phyloP scores from a whole-genome alignment of 1,284 basidiomycete genomes.

The Grifola frondosa region DNA sequence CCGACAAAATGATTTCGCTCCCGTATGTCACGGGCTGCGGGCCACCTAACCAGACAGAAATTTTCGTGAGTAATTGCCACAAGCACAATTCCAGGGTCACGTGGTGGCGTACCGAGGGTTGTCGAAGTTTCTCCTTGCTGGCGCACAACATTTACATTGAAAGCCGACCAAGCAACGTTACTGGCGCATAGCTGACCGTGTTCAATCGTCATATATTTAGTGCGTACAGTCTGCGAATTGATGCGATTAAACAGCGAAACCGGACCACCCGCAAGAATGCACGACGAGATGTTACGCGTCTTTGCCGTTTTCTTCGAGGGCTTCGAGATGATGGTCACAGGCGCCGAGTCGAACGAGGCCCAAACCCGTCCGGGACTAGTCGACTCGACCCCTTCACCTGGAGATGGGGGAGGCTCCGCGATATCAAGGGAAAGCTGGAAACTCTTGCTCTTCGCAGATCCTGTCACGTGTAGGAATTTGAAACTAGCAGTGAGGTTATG shows the following conservation, averaged over 20 bases:
- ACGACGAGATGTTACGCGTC: constrained; percentile 90
- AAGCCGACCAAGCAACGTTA: constrained; percentile 89
- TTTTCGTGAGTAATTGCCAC: constrained; percentile 36
- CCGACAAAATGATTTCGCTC: constrained; percentile 83
- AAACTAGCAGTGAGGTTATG: constrained; percentile 83
- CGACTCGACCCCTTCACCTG: constrained; percentile 51
- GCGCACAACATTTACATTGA: constrained; percentile 83
- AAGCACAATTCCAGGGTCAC: constrained; percentile 43
- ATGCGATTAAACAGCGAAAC: constrained; percentile 96
- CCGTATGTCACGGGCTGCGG: constrained; percentile 89
- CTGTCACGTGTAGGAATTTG: constrained; percentile 88
- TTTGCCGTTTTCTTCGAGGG: constrained; percentile 97
- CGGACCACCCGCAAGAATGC: constrained; percentile 86
- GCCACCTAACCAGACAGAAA: constrained; percentile 34
- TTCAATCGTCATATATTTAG: constrained; percentile 94
- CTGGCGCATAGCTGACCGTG: constrained; percentile 82
- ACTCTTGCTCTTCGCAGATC: constrained; percentile 85
- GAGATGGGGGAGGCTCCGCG: constrained; percentile 60
- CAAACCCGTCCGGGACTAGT: constrained; percentile 65
- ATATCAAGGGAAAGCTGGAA: constrained; percentile 86
- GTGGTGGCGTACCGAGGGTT: constrained; percentile 58
- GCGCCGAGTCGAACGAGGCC: constrained; percentile 90
- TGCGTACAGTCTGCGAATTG: constrained; percentile 95
- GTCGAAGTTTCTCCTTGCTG: constrained; percentile 52
- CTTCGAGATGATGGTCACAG: constrained; percentile 94